Conservation (phyloP, 78 protist genomes). For the Dictyostelium discoideum region dicty_2.7 NC_007090.3:3670501-3671000, state of each 20-base stretch:
- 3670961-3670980: background rate
- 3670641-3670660: background rate
- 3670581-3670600: background rate
- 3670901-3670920: background rate
- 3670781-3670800: background rate
- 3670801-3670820: background rate
- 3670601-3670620: background rate
- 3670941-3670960: background rate
- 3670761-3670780: background rate
- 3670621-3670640: background rate
- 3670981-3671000: background rate
- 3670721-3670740: background rate
- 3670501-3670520: background rate
- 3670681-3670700: background rate
- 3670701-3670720: background rate
- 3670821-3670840: background rate
- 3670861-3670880: background rate
- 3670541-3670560: background rate
- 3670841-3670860: background rate
- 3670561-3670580: background rate
- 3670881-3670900: background rate
- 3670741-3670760: background rate
- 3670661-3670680: background rate
- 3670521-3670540: background rate
- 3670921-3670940: slow-evolving; percentile 2